These are phyloP conservation scores for Collariella sp. DNA, from an alignment of 495 filamentous ascomycete genomes.

Conservation along the genomic window DNA sequence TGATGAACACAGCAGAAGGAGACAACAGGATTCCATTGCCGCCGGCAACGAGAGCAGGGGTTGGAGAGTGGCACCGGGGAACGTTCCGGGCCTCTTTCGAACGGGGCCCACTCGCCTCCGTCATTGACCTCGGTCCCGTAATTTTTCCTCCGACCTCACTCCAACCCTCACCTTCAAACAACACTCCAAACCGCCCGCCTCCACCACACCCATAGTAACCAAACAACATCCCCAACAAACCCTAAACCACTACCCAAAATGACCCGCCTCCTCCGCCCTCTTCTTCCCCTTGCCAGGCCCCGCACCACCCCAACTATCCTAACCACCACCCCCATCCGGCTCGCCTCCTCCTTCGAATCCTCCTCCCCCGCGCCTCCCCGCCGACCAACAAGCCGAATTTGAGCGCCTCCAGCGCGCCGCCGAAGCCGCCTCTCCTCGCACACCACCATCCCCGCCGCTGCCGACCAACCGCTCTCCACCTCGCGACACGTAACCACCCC, in stretches of 20 bases:
- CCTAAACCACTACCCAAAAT: slow-evolving; percentile 6
- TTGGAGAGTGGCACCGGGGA: too few relatives aligned
- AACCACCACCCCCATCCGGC: not conserved
- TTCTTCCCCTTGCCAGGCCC: not conserved
- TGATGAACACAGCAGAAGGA: too few relatives aligned
- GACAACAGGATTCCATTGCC: not conserved
- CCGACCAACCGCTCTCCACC: slow-evolving; percentile 8
- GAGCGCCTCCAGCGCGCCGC: slow-evolving; percentile 66
- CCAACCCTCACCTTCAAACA: not conserved
- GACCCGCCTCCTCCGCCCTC: slow-evolving; percentile 13
- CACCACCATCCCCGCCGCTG: slow-evolving; percentile 11
- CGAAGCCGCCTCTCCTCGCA: slow-evolving; percentile 28
- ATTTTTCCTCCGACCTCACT: not conserved
- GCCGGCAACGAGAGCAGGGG: too few relatives aligned
- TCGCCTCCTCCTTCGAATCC: slow-evolving; percentile 31
- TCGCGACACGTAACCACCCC: slow-evolving; percentile 20
- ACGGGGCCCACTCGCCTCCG: not conserved
- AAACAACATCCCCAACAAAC: not conserved
- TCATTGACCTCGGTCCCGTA: not conserved
- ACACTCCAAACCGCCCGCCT: not conserved
- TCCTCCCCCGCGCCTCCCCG: slow-evolving; percentile 69
- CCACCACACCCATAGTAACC: not conserved
- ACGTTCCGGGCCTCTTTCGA: too few relatives aligned
- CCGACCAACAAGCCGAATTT: slow-evolving; percentile 86
- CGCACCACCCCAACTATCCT: not conserved